Evolutionary conservation across 108 stramenopile species (phyloP), one percentile per base, ranked within the genome.

Genomic region (Cyclostephanos tholiformis): DNA sequence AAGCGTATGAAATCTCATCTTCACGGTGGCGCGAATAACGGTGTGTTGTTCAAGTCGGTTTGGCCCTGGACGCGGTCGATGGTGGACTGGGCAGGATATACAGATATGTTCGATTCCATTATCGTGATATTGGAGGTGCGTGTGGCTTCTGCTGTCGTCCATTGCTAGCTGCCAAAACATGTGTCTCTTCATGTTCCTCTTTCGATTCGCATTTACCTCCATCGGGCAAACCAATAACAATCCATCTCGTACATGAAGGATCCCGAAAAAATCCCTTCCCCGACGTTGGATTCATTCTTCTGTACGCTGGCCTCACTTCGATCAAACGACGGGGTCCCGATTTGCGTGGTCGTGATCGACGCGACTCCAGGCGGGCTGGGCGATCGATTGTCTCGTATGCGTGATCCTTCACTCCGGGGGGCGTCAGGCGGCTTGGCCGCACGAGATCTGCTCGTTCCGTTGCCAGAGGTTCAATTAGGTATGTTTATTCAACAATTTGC

Each of bases 111-210:
- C 63, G 69, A 75, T 70, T 74, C 73, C 10, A 71, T 81, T 53
- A 56, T 75, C 63, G 80, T 81, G 38, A 67, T 81, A 35, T 60
- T 81, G 35, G 80, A 81, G 67, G 75, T 76, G 44, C 35, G 67
- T 76, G 14, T 16, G 17, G 6, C 36, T 36, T 36, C 4, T 6
- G 6, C 6, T 36, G 36, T 12, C 4, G 19, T 38, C 9, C 39
- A 8, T 62, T 62, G 36, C 29, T 38, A 4, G 46, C 43, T 14
- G 56, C 14, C 19, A 26, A 48, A 43, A 46, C 3, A 35, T 5
- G 9, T 26, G 16, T 65, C 25, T 6, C 23, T 65, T 32, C 49
- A 12, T 10, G 22, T 5, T 14, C 30, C 0, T 50, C 12, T 41
- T 67, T n/a, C 30, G 14, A 35, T 56, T 14, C 39, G 9, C 17